phyloP scores from a whole-genome alignment of 768 basidiomycete species.

The Lactifluus piperatus region DNA sequence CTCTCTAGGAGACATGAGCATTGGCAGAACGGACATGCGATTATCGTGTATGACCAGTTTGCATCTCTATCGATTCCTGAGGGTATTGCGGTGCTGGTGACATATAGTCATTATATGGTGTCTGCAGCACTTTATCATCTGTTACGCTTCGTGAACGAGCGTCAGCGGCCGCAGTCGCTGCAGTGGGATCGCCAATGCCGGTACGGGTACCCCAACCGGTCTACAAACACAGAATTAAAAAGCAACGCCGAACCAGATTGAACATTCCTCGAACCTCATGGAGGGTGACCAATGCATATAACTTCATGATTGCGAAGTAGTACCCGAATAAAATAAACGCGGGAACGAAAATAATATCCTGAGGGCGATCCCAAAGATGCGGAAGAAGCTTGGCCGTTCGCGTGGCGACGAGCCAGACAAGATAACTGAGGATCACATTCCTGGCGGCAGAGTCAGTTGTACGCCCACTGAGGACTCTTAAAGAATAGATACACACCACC shows the following conservation, averaged over 20 bases:
- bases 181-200: conserved; percentile 78
- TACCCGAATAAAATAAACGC: conserved; percentile 80
- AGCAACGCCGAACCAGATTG: not conserved
- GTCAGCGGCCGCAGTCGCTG: conserved; percentile 64
- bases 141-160: conserved; percentile 25
- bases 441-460: conserved; percentile 28
- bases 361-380: conserved; percentile 49
- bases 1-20: not conserved
- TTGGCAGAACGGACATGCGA: not conserved
- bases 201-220: conserved; percentile 96
- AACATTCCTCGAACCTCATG: conserved; percentile 56
- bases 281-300: conserved; percentile 83
- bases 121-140: conserved; percentile 6
- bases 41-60: conserved; percentile 25
- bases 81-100: conserved; percentile 22
- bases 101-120: conserved; percentile 16
- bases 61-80: conserved; percentile 27
- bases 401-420: conserved; percentile 61
- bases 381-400: conserved; percentile 68
- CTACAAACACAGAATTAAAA: conserved; percentile 29
- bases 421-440: conserved; percentile 61
- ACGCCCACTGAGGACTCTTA: not conserved
- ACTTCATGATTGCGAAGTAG: conserved; percentile 91
- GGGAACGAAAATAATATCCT: conserved; percentile 50
- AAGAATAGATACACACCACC: conserved; percentile 48